Conservation (phyloP, 441 rosid species). For the Melastoma candidum region DNA sequence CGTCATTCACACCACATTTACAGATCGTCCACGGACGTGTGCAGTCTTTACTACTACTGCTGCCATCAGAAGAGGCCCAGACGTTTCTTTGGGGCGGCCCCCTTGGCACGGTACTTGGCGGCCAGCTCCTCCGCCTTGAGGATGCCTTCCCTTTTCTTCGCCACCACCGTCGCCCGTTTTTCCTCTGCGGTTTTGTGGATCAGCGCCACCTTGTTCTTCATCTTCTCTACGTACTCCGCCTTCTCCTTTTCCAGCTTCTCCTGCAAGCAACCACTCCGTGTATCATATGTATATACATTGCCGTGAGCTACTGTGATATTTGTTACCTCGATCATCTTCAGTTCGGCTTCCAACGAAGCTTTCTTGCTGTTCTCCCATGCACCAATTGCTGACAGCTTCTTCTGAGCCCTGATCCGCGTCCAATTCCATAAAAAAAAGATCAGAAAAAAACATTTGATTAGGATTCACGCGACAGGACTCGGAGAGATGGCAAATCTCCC, state of each 20-base stretch:
- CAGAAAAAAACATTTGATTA: too few relatives aligned
- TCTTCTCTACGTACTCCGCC: conserved; percentile 3
- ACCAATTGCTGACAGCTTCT: conserved; percentile 8
- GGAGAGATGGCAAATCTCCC: not conserved
- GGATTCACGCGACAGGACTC: too few relatives aligned
- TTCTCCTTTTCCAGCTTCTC: conserved; percentile 8
- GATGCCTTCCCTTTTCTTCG: conserved; percentile 4
- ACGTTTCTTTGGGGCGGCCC: conserved; percentile 1
- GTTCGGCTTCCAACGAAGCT: conserved; percentile 14
- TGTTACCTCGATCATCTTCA: conserved; percentile 13
- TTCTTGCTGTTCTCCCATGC: conserved; percentile 19
- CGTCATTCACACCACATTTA: too few relatives aligned
- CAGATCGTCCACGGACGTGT: too few relatives aligned
- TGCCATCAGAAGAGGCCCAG: not conserved
- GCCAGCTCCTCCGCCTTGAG: conserved; percentile 9
- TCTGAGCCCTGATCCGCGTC: conserved; percentile 12
- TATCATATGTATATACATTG: too few relatives aligned
- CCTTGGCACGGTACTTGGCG: conserved; percentile 2
- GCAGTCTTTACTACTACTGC: too few relatives aligned
- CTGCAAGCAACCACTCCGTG: not conserved
- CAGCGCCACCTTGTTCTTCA: conserved; percentile 3
- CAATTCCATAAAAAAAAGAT: too few relatives aligned
- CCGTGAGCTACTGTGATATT: too few relatives aligned
- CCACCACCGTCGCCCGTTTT: conserved; percentile 5
- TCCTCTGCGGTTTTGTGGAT: conserved; percentile 7